Base-by-base conservation (phyloP, 164 flowering plant species). In the Berberis vulgaris region DNA sequence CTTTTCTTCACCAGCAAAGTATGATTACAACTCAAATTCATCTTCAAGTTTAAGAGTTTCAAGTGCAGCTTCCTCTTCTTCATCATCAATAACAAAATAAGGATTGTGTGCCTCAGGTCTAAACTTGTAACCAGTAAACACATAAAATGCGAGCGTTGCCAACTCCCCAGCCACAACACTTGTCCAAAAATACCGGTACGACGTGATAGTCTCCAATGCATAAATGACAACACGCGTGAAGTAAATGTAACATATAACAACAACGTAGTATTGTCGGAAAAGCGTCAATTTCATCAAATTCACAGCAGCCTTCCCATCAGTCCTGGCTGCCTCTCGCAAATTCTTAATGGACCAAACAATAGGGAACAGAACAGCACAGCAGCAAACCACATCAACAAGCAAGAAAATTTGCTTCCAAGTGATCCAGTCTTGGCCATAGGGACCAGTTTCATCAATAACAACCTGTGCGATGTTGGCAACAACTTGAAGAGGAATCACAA, bases 311-410 rank as follows among this genome's bases (percentile, higher is more conserved):
- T 93, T 93, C 62, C 97, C 98, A 65, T 93, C 97, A 0, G 96
- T 82, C 67, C 78, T 73, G 0, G 98, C 90, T 0, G 98, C 94
- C 78, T 93, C 97, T 0, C 94, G 70, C 72, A 90, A 69, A 71
- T 86, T 86, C 86, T 87, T 93, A 59, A 93, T 93, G 1, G 96
- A 93, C 98, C 98, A 93, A 2, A 90, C 94, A 57, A 93, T 88
- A 0, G 97, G 98, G 72, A 93, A 93, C 65, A 93, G 67, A 26
- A 93, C 92, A 0, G 98, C 98, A 39, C 96, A 89, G 63, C 98
- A 92, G 59, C 98, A 92, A 10, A 92, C 70, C 12, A 92, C 87
- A 73, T 92, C 97, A 1, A 92, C 97, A 9, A 92, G 86, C 64
- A 92, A 70, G 65, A 92, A 86, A 2, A 92, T 77, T 72, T 88